Evolutionary conservation across 2,329 filamentous ascomycete genomes (phyloP).

Genomic region (Blastomyces gilchristii): DNA sequence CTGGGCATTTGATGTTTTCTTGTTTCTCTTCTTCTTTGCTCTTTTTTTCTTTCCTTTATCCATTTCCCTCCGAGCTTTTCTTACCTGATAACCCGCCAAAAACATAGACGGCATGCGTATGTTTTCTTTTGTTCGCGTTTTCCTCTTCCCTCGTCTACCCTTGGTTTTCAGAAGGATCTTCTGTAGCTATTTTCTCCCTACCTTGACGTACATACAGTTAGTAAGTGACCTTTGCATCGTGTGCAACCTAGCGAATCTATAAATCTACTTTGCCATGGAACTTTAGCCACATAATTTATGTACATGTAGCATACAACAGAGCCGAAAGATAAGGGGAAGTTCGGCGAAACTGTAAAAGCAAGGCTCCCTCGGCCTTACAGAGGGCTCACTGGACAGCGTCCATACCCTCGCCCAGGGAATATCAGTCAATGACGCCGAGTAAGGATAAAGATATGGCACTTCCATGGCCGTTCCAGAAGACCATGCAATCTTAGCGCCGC

Average conservation of each 20-base stretch:
- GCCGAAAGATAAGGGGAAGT: too few species aligned
- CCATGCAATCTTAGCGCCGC: background rate
- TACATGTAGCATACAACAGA: too few species aligned
- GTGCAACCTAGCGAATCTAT: too few species aligned
- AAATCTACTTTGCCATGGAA: background rate
- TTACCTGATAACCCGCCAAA: background rate
- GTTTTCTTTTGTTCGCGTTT: background rate
- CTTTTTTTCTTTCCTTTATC: background rate
- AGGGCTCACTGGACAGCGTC: too few species aligned
- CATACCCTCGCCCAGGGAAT: too few species aligned
- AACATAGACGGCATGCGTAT: background rate
- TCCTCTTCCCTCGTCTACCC: background rate
- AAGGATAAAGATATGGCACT: background rate
- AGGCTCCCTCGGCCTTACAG: background rate
- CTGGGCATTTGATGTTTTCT: background rate
- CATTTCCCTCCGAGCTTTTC: background rate
- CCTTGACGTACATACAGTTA: background rate
- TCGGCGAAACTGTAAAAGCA: background rate
- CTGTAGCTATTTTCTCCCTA: background rate
- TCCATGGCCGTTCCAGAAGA: background rate
- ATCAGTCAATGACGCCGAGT: background rate
- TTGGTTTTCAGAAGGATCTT: background rate
- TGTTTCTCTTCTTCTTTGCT: background rate
- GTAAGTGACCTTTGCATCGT: too few species aligned
- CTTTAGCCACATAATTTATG: background rate